phyloP scores from a whole-genome alignment of 768 basidiomycete genomes.

The Russula ochroleuca region DNA sequence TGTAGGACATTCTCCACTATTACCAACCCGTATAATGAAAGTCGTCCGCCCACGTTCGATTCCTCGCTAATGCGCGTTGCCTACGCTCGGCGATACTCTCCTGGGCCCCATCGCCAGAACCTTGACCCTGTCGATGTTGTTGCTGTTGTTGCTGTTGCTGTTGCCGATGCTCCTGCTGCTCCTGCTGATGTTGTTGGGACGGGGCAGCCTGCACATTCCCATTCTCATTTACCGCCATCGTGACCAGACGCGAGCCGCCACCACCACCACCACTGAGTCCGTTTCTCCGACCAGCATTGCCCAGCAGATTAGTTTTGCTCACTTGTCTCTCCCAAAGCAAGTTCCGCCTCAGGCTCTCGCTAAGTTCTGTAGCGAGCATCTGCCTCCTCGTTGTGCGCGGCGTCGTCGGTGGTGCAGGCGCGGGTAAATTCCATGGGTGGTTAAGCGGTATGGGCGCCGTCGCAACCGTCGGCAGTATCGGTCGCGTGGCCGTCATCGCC shows the following conservation, averaged over 20 bases:
- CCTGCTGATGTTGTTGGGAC: constrained; percentile 41
- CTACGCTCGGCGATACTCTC: constrained; percentile 17
- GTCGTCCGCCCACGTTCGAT: constrained; percentile 65
- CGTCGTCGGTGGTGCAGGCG: constrained; percentile 61
- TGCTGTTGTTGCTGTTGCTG: neutral
- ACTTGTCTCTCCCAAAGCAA: constrained; percentile 77
- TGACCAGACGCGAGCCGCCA: constrained; percentile 36
- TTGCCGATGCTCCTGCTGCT: constrained; percentile 29
- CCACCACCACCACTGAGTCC: constrained; percentile 25
- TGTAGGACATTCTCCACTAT: neutral
- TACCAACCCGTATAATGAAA: constrained; percentile 66
- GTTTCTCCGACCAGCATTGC: constrained; percentile 33
- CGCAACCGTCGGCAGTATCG: constrained; percentile 36
- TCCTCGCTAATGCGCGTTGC: constrained; percentile 48
- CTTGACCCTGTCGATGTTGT: constrained; percentile 9
- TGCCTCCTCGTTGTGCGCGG: constrained; percentile 80
- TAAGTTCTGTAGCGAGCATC: constrained; percentile 82
- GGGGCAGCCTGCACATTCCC: constrained; percentile 14
- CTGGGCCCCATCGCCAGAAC: neutral
- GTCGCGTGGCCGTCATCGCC: constrained; percentile 20
- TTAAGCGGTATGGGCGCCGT: constrained; percentile 56
- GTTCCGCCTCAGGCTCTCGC: constrained; percentile 77
- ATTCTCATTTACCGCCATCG: constrained; percentile 29
- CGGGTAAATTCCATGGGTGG: constrained; percentile 70
- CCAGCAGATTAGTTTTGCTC: constrained; percentile 47